phyloP scores from a whole-genome alignment of 331 rosid species.

The Prunus yedoensis region DNA sequence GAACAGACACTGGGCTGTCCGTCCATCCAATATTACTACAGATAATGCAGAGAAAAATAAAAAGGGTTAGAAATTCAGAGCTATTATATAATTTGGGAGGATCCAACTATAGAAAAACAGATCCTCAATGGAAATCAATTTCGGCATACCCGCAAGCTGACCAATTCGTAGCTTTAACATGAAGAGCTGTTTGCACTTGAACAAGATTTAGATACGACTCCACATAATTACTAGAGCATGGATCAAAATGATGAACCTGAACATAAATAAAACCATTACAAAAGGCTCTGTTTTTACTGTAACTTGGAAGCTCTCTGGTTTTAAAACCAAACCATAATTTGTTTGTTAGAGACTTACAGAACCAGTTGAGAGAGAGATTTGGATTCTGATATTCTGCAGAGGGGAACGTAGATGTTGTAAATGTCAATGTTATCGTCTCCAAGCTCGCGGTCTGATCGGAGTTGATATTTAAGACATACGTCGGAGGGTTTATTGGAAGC shows the following conservation, averaged over 20 bases:
- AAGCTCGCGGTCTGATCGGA: constrained; percentile 1
- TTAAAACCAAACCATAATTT: too few species aligned
- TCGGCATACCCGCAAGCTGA: constrained; percentile 40
- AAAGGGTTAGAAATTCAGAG: neutral
- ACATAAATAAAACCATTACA: neutral
- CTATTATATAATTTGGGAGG: too few species aligned
- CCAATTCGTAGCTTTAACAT: constrained; percentile 48
- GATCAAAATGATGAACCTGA: constrained; percentile 41
- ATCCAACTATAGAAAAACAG: neutral
- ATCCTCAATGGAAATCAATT: neutral
- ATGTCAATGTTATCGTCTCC: constrained; percentile 23
- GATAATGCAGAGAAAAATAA: neutral
- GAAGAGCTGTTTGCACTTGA: constrained; percentile 59
- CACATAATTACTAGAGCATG: constrained; percentile 50
- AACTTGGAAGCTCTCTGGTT: neutral
- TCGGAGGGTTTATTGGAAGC: neutral
- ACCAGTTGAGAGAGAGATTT: constrained; percentile 12
- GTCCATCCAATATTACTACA: constrained; percentile 42
- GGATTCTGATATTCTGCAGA: constrained; percentile 29
- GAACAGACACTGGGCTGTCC: constrained; percentile 43
- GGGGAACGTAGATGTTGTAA: constrained; percentile 51
- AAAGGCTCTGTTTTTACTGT: neutral
- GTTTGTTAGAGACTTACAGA: constrained; percentile 33
- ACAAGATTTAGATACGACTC: constrained; percentile 41
- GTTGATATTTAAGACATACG: constrained; percentile 26